These are phyloP conservation scores for Pseudognaphalium luteoalbum DNA, from an alignment of 129 eudicot species.

Conservation along the genomic window DNA sequence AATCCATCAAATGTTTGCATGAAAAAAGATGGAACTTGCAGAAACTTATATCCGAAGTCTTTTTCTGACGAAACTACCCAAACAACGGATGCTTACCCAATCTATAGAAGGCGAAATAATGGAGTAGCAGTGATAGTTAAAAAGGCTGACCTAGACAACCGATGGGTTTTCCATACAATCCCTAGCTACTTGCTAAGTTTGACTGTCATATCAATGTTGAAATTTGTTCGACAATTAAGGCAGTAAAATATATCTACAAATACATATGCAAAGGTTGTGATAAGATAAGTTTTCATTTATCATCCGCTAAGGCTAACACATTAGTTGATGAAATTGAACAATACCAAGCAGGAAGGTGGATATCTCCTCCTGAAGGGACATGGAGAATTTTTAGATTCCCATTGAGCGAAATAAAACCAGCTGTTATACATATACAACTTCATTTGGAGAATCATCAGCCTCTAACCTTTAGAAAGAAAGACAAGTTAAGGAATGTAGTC, in stretches of 20 bases:
- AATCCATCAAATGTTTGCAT: slow-evolving; percentile 24
- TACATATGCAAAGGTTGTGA: slow-evolving; percentile 34
- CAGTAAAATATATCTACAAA: slow-evolving; percentile 30
- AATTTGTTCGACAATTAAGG: slow-evolving; percentile 19
- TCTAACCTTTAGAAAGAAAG: background rate
- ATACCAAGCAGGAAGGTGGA: background rate
- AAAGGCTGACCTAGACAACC: slow-evolving; percentile 16
- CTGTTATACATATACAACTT: background rate
- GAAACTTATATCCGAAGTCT: slow-evolving; percentile 17
- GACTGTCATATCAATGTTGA: slow-evolving; percentile 23
- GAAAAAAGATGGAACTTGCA: slow-evolving; percentile 17
- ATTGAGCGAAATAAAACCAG: background rate
- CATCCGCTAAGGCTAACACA: background rate
- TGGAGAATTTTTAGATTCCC: background rate
- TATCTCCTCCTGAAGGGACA: background rate
- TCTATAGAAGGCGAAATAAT: slow-evolving; percentile 23
- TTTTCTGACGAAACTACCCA: slow-evolving; percentile 6
- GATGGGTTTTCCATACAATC: slow-evolving; percentile 21
- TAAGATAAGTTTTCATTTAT: background rate
- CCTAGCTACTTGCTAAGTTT: background rate
- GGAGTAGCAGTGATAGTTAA: background rate
- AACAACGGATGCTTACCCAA: slow-evolving; percentile 29
- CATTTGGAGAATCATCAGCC: slow-evolving; percentile 4
- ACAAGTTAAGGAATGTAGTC: background rate
- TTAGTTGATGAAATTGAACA: background rate